phyloP scores from a whole-genome alignment of 2,329 filamentous ascomycete species.

The Colletotrichum sp. region DNA sequence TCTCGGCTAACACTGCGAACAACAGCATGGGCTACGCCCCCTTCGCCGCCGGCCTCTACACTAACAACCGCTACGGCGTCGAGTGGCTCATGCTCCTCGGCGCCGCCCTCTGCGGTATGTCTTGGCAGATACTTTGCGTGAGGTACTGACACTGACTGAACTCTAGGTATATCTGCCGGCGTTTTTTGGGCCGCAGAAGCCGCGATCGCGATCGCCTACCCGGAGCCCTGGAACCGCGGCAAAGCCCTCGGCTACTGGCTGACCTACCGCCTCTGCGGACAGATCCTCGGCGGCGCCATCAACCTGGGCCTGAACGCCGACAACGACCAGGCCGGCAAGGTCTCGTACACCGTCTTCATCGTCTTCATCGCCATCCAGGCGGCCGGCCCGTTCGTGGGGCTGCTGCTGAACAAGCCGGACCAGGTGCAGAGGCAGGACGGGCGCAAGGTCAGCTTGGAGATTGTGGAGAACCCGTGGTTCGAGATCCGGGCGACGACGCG shows the following conservation, averaged over 20 bases:
- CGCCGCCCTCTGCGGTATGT: constrained; percentile 69
- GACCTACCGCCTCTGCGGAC: constrained; percentile 61
- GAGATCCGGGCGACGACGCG: constrained; percentile 66
- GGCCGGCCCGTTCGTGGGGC: constrained; percentile 65
- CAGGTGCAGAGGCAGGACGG: constrained; percentile 72
- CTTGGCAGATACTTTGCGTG: no score
- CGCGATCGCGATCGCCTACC: constrained; percentile 75
- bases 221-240: constrained; percentile 71
- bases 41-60: constrained; percentile 74
- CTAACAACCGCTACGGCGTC: constrained; percentile 72
- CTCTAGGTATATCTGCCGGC: constrained; percentile 61
- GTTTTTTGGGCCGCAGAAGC: constrained; percentile 80
- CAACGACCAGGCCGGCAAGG: constrained; percentile 62
- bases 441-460: constrained; percentile 62
- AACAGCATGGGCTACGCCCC: constrained; percentile 69
- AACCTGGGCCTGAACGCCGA: constrained; percentile 71
- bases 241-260: constrained; percentile 74
- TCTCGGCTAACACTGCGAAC: no score
- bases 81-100: constrained; percentile 74
- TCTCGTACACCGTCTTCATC: constrained; percentile 72
- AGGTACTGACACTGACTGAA: no score
- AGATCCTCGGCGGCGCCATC: constrained; percentile 75
- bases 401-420: constrained; percentile 65
- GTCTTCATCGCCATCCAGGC: constrained; percentile 76
- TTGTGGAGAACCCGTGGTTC: constrained; percentile 57